Conservation (phyloP, 345 rosid genomes). For the Salix udensis region DNA sequence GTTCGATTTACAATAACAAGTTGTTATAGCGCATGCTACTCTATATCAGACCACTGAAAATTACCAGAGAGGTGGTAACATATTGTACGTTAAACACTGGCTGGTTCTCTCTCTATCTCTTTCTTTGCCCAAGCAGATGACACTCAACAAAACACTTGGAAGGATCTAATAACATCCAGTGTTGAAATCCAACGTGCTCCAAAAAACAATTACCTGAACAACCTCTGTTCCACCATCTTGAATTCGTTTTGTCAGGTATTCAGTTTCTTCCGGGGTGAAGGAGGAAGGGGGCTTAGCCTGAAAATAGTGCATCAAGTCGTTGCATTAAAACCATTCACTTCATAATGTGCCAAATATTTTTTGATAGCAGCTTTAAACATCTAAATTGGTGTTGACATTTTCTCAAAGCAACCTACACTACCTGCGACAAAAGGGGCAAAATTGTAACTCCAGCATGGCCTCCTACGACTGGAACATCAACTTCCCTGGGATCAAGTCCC, state of each 20-base stretch:
- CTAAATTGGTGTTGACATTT: no score
- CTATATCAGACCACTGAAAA: neutral
- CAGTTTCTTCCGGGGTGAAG: conserved; percentile 28
- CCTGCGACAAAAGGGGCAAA: conserved; percentile 32
- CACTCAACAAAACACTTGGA: neutral
- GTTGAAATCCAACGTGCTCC: neutral
- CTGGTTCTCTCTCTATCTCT: neutral
- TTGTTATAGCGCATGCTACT: neutral
- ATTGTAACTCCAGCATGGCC: conserved; percentile 38
- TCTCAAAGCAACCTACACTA: neutral
- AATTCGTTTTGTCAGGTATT: conserved; percentile 29
- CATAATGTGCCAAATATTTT: neutral
- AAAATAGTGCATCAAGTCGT: neutral
- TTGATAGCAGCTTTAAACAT: neutral
- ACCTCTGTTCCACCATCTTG: conserved; percentile 38
- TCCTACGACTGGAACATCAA: conserved; percentile 34
- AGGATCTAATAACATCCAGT: neutral
- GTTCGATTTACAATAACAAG: neutral
- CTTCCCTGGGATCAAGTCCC: conserved; percentile 30
- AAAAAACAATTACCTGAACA: conserved; percentile 20
- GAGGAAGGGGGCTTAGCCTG: conserved; percentile 31
- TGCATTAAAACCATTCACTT: neutral
- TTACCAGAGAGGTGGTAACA: neutral
- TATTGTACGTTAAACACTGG: neutral
- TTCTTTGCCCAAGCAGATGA: neutral